Conservation (phyloP, 768 basidiomycete genomes). For the Lactarius pseudohatsudake region DNA sequence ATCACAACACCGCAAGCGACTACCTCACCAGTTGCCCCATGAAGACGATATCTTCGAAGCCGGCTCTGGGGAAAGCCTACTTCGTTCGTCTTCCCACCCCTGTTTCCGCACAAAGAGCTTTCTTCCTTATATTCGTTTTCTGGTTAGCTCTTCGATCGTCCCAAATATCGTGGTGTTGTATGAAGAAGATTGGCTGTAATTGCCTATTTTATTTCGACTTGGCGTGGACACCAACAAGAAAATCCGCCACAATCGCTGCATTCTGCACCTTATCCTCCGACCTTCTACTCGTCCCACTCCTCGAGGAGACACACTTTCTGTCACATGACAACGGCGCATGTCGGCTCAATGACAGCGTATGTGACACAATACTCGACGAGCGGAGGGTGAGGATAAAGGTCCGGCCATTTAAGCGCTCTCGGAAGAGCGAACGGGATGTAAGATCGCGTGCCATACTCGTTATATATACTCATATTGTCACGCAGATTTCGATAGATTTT, state of each 20-base stretch:
- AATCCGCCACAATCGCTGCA: too few species aligned
- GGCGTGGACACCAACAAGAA: not conserved
- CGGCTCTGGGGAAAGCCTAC: not conserved
- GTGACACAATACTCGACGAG: not conserved
- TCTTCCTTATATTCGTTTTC: not conserved
- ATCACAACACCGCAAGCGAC: too few species aligned
- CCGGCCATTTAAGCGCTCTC: too few species aligned
- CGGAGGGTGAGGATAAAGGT: not conserved
- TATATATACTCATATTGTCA: not conserved
- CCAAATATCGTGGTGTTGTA: not conserved
- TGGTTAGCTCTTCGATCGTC: not conserved
- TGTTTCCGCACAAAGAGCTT: not conserved
- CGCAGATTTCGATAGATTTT: not conserved
- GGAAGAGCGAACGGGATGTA: too few species aligned
- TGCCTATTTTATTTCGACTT: not conserved
- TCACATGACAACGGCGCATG: not conserved
- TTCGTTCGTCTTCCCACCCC: not conserved
- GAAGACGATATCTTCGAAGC: too few species aligned
- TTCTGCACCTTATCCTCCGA: not conserved
- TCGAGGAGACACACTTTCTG: not conserved
- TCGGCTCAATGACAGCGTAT: not conserved
- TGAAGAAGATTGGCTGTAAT: not conserved
- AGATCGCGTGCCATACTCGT: too few species aligned
- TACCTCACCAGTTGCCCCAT: too few species aligned
- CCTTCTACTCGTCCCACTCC: not conserved